Conservation (phyloP, 257 asterid species). For the Solanum appendiculatum region DNA sequence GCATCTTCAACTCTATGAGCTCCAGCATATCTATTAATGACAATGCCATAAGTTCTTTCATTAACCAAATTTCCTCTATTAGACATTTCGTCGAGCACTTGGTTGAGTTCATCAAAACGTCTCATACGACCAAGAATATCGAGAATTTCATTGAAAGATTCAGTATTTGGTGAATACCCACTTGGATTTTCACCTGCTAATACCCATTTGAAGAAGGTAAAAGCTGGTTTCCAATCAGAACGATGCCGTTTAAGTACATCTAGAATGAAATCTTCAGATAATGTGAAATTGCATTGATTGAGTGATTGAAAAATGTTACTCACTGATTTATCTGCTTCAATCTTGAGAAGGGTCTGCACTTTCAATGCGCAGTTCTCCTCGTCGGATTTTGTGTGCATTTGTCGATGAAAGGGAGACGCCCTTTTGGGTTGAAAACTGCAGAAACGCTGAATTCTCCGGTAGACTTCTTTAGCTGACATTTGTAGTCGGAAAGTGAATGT, state of each 20-base stretch:
- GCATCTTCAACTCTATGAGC: slow-evolving; percentile 70
- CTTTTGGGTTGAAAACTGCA: neutral
- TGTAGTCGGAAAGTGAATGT: neutral
- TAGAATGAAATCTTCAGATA: slow-evolving; percentile 51
- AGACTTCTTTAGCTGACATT: neutral
- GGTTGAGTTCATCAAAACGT: slow-evolving; percentile 35
- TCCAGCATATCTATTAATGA: slow-evolving; percentile 41
- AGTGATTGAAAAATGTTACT: slow-evolving; percentile 37
- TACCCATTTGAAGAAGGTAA: slow-evolving; percentile 52
- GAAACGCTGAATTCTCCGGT: neutral
- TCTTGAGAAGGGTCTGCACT: slow-evolving; percentile 44
- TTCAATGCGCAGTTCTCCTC: slow-evolving; percentile 16
- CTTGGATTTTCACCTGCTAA: neutral
- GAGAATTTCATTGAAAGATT: slow-evolving; percentile 44
- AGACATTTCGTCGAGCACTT: slow-evolving; percentile 80
- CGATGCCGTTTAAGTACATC: slow-evolving; percentile 63
- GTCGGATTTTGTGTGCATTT: neutral
- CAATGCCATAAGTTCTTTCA: slow-evolving; percentile 40
- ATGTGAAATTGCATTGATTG: slow-evolving; percentile 9
- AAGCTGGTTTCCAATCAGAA: slow-evolving; percentile 72
- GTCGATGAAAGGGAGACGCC: neutral
- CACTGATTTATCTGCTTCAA: slow-evolving; percentile 16
- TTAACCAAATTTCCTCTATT: slow-evolving; percentile 22
- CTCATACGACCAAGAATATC: slow-evolving; percentile 56
- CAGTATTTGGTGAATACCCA: slow-evolving; percentile 16